Conservation (phyloP, 148 eudicot species). For the Vaccinium myrtillus region DNA sequence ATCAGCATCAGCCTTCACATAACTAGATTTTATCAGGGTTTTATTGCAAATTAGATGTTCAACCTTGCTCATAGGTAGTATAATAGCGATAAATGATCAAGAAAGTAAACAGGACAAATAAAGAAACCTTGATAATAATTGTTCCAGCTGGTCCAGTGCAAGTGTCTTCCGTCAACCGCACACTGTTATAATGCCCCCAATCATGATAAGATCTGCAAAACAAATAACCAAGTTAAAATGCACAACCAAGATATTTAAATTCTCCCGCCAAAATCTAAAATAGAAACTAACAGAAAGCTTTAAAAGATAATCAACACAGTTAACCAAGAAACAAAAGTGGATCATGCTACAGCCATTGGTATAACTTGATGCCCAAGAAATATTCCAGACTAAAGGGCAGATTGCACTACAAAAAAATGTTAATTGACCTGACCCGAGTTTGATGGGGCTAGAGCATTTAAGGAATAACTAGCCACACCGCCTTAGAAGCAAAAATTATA, state of each 20-base stretch:
- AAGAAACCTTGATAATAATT: slow-evolving; percentile 63
- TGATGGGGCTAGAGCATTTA: background rate
- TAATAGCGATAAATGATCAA: background rate
- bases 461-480: background rate
- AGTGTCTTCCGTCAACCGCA: slow-evolving; percentile 76
- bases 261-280: background rate
- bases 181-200: slow-evolving; percentile 86
- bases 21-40: slow-evolving; percentile 45
- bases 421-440: background rate
- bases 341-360: background rate
- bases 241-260: background rate
- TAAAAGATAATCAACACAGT: background rate
- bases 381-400: background rate
- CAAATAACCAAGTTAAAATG: slow-evolving; percentile 8
- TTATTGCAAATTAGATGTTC: background rate
- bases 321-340: background rate
- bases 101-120: slow-evolving; percentile 4
- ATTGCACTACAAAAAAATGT: background rate
- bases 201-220: slow-evolving; percentile 81
- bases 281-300: background rate
- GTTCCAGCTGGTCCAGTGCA: slow-evolving; percentile 80
- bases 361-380: background rate
- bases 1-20: slow-evolving; percentile 80
- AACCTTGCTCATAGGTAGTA: background rate
- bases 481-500: background rate